Percentiles rank a stretch among this genome's conserved stretches.
Conservation (phyloP, 2,329 filamentous ascomycete species). For the Penicillium thymicola region DNA sequence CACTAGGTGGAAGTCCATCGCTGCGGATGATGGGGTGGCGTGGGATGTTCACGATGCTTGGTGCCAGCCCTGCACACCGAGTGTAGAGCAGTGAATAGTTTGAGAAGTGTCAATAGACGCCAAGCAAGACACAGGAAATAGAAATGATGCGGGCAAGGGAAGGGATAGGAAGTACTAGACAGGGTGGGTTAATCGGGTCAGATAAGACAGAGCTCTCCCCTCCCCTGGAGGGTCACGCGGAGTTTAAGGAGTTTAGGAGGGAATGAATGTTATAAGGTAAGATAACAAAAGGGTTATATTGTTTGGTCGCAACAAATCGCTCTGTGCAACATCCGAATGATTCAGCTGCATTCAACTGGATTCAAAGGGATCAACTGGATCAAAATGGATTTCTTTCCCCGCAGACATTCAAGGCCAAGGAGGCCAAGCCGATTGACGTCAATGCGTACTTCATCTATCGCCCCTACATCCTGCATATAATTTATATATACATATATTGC, state of each 20-base stretch:
- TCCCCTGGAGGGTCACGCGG: background rate
- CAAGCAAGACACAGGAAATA: background rate
- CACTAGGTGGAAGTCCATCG: constrained; percentile 44
- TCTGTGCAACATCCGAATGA: background rate
- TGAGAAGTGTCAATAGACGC: background rate
- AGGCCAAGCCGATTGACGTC: constrained; percentile 2
- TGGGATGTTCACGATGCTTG: background rate
- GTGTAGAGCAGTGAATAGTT: background rate
- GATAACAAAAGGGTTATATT: background rate
- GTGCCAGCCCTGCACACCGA: constrained; percentile 5
- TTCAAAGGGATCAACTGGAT: too few relatives aligned
- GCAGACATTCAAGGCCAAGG: constrained; percentile 1
- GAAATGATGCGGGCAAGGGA: background rate
- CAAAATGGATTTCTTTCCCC: constrained; percentile 1
- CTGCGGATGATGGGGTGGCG: constrained; percentile 4
- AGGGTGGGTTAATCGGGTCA: background rate
- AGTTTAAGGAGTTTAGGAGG: background rate
- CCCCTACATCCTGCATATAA: background rate
- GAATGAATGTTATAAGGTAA: background rate
- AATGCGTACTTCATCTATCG: background rate
- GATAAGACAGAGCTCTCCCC: background rate
- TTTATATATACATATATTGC: too few relatives aligned
- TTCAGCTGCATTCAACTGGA: too few relatives aligned
- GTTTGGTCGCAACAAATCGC: constrained; percentile 1
- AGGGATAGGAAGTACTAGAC: background rate